Evolutionary conservation across 2,329 filamentous ascomycete genomes (phyloP), one percentile per base, ranked within the genome.

Genomic region (Blumeria graminis): DNA sequence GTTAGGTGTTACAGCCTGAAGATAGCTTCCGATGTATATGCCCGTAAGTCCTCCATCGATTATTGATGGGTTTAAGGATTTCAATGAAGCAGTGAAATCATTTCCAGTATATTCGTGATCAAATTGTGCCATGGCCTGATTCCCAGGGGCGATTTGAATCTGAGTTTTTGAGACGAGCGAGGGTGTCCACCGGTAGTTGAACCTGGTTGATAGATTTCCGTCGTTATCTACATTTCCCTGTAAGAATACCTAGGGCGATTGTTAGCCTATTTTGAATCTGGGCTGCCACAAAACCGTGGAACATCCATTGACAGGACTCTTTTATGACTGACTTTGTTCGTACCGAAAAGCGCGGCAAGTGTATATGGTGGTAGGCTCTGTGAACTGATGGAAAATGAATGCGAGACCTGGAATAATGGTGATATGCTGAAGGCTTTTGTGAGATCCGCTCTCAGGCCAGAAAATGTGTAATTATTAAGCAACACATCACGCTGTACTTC

Each of bases 401-500:
- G 92, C 62, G 90, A 95, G 64, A 95, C 85, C 72, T 96, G 90
- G 76, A 98, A 98, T 63, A 96, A 74, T 58, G 92, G 92, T 57
- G 82, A 80, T 69, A 94, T 80, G 76, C 88, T 92, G 73, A 96
- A 94, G 68, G 87, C 82, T 76, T 95, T 96, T 68, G 88, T 95
- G 68, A 96, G 75, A 71, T 98, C 92, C 69, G 90, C 93, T 68
- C 90, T 86, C 69, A 98, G 78, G 66, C 92, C 92, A 48, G 86
- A 85, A 75, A 98, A 96, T 81, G 92, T 93, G 70, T 87, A 85
- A 75, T 95, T 94, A 72, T 84, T 92, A 66, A 95, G 80, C 69
- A 96, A 83, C 64, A 95, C 89, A 77, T 95, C 89, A 71, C 89
- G 88, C 74, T 93, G 84, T 60, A 95, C 88, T 74, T 98, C 92